Conservation (phyloP, 148 eudicot species). For the Chenopodium album region DNA sequence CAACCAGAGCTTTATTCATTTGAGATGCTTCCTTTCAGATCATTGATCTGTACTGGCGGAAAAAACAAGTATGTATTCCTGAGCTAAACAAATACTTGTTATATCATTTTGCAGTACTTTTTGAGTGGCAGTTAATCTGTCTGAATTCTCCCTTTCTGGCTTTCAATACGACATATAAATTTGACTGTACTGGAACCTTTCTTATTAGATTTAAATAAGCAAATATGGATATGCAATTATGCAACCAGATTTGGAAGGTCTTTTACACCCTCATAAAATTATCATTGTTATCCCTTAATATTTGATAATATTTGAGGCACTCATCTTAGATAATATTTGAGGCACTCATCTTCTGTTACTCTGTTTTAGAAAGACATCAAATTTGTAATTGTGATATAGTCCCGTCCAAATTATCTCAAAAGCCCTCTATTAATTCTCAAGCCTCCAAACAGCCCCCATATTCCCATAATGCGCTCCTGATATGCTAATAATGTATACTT, state of each 20-base stretch:
- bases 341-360: background rate
- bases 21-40: constrained; percentile 64
- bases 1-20: constrained; percentile 47
- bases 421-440: no score
- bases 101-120: background rate
- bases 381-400: no score
- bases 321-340: background rate
- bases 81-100: background rate
- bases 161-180: background rate
- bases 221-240: background rate
- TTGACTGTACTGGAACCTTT: background rate
- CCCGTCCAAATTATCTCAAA: no score
- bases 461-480: no score
- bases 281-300: background rate
- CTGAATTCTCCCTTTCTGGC: background rate
- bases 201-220: background rate
- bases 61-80: constrained; percentile 42
- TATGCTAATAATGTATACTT: no score
- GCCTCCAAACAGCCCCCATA: no score
- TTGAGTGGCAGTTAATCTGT: background rate
- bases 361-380: background rate
- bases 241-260: background rate
- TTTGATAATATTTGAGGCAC: background rate
- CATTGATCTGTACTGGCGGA: constrained; percentile 62
- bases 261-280: background rate